Base-by-base conservation (phyloP, 2,329 filamentous ascomycete species). In the Chrysosporium keratinophilum region DNA sequence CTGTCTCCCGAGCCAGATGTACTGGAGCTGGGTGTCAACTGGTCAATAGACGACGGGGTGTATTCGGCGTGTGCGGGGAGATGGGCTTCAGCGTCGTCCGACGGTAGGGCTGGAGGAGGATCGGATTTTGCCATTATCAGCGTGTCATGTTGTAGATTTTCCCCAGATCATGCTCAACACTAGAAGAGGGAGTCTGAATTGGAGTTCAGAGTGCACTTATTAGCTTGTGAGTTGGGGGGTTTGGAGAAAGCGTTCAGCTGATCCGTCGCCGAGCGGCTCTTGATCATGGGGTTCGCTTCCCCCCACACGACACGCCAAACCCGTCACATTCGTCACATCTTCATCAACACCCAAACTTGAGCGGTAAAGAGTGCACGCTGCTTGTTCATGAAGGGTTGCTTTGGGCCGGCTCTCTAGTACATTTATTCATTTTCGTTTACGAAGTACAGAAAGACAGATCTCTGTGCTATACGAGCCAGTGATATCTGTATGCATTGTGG, bases 21-120 rank as follows among this genome's bases (percentile, higher is more conserved):
- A 52, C 65, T 66, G 7, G 68, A 69, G n/a, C 63, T 62, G 3
- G 69, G 69, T 0, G 67, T 71, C 37, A 67, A 65, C 55, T 59
- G 66, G 15, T 60, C 55, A 39, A 34, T 19, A 17, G 56, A 57
- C 19, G 42, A 53, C 12, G 50, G 51, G 55, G 55, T 44, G 41
- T 54, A 33, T 50, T 44, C 43, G 45, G 5, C 35, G 50, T n/a
- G 9, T 23, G 43, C n/a, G 49, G 31, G 34, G 37, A 42, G 19
- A 42, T 4, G 19, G 12, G 14, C 1, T 46, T 35, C 10, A 10
- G 23, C 33, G 12, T 52, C 28, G 15, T 15, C 33, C 33, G 53
- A 55, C 11, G 46, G 40, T 42, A 43, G 20, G 23, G 35, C 35
- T 43, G 20, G 40, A 34, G 11, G 40, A 34, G 48, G 33, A 40